Base-by-base conservation (phyloP, 768 basidiomycete species). In the Lentinula aciculospora region DNA sequence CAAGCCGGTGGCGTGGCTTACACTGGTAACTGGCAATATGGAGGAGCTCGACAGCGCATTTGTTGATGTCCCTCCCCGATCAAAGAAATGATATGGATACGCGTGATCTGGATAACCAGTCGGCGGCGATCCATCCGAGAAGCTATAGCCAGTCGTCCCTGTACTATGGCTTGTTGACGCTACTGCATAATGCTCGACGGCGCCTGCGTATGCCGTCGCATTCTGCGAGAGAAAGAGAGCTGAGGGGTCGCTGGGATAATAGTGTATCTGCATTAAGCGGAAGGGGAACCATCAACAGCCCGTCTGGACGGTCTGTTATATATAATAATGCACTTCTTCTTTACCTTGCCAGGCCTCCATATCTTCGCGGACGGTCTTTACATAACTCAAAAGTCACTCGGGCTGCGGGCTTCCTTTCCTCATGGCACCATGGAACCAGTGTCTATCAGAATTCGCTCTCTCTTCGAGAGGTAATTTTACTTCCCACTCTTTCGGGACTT, bases 111-210 rank as follows among this genome's bases (percentile, higher is more conserved):
- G 72, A 70, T 75, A 74, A 58, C 66, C 62, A 64, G 71, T 67
- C 63, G 54, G 17, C 53, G 77, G 74, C 71, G 78, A 81, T 81
- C 79, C 77, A 62, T 72, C 73, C 62, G 77, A 79, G 79, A 79
- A 81, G 79, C 71, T 63, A 53, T 48, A 65, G 15, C 9, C 10
- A 49, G 27, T 49, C 28, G 34, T 25, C 31, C 32, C 36, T 53
- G 50, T 53, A n/a, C n/a, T n/a, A 48, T 48, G 36, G 37, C 53
- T 39, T n/a, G 53, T 13, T 19, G 37, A 13, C 34, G 32, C 36
- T 40, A 54, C 40, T 27, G 53, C 37, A 42, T 54, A 54, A 37
- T 27, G 50, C 4, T 50, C 7, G 13, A 19, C 28, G 2, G 21
- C 21, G 17, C 5, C 34, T 13, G 32, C 12, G 15, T 34, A 39